Conservation (phyloP, 805 yeast species). For the Nakazawaea peltata region DNA sequence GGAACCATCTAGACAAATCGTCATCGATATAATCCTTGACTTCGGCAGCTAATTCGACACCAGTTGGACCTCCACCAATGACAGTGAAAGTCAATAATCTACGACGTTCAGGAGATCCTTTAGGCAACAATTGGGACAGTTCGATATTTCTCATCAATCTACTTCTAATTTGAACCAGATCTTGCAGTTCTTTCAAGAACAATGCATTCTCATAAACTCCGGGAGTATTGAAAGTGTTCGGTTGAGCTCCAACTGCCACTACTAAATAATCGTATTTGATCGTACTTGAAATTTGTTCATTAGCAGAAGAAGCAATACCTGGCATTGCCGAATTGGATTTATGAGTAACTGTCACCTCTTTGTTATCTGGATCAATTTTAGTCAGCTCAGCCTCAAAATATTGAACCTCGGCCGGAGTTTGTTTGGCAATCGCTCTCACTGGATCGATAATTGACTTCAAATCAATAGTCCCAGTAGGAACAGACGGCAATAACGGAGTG, state of each 20-base stretch:
- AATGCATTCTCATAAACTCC: conserved; percentile 88
- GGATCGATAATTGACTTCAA: conserved; percentile 91
- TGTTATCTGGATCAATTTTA: conserved; percentile 65
- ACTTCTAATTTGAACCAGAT: conserved; percentile 76
- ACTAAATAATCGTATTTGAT: conserved; percentile 75
- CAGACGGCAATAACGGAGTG: conserved; percentile 93
- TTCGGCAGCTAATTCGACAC: conserved; percentile 97
- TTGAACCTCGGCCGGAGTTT: conserved; percentile 62
- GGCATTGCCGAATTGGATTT: conserved; percentile 38
- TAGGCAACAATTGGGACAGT: conserved; percentile 76
- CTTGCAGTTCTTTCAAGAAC: conserved; percentile 84
- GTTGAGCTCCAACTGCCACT: conserved; percentile 91
- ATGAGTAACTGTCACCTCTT: conserved; percentile 57
- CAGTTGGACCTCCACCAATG: conserved; percentile 99
- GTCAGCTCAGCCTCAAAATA: conserved; percentile 91
- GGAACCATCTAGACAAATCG: conserved; percentile 85
- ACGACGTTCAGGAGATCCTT: conserved; percentile 65
- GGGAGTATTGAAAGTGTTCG: conserved; percentile 90
- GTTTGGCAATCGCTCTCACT: conserved; percentile 77
- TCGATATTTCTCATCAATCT: conserved; percentile 83
- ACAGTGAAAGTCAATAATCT: conserved; percentile 83
- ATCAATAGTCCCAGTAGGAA: conserved; percentile 91
- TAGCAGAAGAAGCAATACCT: conserved; percentile 29
- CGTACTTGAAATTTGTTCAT: conserved; percentile 35
- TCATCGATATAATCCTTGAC: conserved; percentile 90